Percentiles rank a stretch among this genome's conserved stretches.
These are phyloP conservation scores for Mycena alexandri DNA, from an alignment of 768 basidiomycete genomes.

Conservation along the genomic window DNA sequence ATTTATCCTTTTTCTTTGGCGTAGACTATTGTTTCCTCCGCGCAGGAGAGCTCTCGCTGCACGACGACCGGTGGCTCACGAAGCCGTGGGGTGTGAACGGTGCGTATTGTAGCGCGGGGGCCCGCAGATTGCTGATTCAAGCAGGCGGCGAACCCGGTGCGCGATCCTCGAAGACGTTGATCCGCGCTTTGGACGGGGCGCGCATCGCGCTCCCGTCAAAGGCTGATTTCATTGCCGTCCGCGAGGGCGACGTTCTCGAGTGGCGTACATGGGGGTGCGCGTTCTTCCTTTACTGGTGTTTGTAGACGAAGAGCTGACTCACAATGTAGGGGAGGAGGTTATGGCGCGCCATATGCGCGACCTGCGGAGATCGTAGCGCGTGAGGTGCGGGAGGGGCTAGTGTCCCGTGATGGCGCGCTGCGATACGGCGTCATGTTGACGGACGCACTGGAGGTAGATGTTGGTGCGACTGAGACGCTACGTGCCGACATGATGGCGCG, in stretches of 20 bases:
- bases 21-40: slow-evolving; percentile 47
- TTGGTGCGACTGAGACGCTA: slow-evolving; percentile 34
- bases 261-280: slow-evolving; percentile 49
- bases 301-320: background rate
- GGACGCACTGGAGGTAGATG: slow-evolving; percentile 37
- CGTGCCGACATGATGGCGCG: slow-evolving; percentile 38
- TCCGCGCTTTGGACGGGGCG: slow-evolving; percentile 38
- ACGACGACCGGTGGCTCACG: slow-evolving; percentile 50
- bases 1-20: background rate
- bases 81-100: slow-evolving; percentile 53
- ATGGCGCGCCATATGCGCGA: slow-evolving; percentile 42
- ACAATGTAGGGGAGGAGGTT: slow-evolving; percentile 33
- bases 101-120: background rate
- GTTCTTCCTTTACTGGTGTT: background rate
- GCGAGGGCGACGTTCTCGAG: slow-evolving; percentile 44
- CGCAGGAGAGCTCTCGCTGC: slow-evolving; percentile 45
- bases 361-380: slow-evolving; percentile 45
- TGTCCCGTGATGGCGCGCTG: slow-evolving; percentile 37
- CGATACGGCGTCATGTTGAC: slow-evolving; percentile 45
- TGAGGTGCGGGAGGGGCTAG: slow-evolving; percentile 44
- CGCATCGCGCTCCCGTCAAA: slow-evolving; percentile 43
- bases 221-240: slow-evolving; percentile 43
- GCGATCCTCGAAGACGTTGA: slow-evolving; percentile 44
- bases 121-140: background rate
- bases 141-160: slow-evolving; percentile 42